These are phyloP conservation scores for Epicoccum sorghinum DNA, from an alignment of 2,329 filamentous ascomycete species.

Conservation along the genomic window DNA sequence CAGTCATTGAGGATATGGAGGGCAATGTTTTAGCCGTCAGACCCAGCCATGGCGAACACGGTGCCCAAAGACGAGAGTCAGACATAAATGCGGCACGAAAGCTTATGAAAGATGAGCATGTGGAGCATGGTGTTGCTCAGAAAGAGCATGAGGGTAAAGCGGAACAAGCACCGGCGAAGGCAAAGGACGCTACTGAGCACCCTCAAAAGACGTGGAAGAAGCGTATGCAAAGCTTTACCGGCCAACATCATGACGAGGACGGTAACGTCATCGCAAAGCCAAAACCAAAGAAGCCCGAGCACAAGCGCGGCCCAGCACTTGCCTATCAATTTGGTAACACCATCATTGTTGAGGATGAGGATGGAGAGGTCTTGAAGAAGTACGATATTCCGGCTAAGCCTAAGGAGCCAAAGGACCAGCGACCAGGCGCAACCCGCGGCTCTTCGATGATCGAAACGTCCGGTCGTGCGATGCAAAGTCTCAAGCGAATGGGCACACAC, in stretches of 20 bases:
- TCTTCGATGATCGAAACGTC: constrained; percentile 39
- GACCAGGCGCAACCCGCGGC: constrained; percentile 37
- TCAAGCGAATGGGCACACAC: constrained; percentile 61
- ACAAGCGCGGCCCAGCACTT: constrained; percentile 71
- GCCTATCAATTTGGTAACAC: constrained; percentile 88
- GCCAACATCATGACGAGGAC: constrained; percentile 51
- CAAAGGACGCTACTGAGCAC: constrained; percentile 45
- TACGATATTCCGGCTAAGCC: constrained; percentile 71
- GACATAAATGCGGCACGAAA: constrained; percentile 60
- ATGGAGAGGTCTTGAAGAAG: constrained; percentile 85
- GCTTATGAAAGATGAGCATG: constrained; percentile 60
- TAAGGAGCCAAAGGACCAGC: constrained; percentile 41
- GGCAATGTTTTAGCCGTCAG: constrained; percentile 81
- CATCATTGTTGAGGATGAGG: constrained; percentile 86
- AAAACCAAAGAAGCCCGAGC: constrained; percentile 42
- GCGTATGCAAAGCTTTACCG: constrained; percentile 56
- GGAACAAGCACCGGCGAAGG: constrained; percentile 45
- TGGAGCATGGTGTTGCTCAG: constrained; percentile 52
- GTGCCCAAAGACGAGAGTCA: constrained; percentile 66
- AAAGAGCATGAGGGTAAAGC: constrained; percentile 55
- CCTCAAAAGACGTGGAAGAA: constrained; percentile 50
- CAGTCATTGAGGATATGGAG: constrained; percentile 83
- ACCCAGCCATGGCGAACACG: constrained; percentile 51
- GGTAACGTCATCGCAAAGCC: constrained; percentile 38
- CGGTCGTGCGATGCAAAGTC: constrained; percentile 51